Evolutionary conservation across 1,139 yeast genomes (phyloP).

Genomic region (Kodamaea alishanica): DNA sequence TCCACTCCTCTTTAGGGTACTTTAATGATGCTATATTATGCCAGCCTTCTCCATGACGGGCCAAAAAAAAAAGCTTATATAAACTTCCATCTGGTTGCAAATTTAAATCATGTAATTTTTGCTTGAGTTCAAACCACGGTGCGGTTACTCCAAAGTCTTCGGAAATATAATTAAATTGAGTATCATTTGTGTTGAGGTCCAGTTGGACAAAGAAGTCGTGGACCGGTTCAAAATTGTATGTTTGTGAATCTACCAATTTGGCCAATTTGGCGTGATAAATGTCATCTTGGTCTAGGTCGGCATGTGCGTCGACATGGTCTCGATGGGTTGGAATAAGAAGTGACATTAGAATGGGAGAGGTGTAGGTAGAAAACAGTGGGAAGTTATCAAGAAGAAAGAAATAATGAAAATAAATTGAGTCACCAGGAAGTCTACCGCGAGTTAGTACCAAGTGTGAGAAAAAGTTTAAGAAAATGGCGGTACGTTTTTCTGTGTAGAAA

Average conservation of each 20-base stretch:
- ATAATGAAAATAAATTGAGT: too few species aligned
- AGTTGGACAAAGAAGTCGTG: slow-evolving; percentile 53
- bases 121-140: slow-evolving; percentile 45
- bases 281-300: slow-evolving; percentile 30
- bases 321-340: slow-evolving; percentile 29
- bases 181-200: slow-evolving; percentile 42
- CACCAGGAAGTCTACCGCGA: too few species aligned
- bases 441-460: too few species aligned
- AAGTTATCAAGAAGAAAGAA: too few species aligned
- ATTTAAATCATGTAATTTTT: slow-evolving; percentile 36
- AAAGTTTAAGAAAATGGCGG: too few species aligned
- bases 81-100: slow-evolving; percentile 27
- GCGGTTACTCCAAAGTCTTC: slow-evolving; percentile 47
- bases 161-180: slow-evolving; percentile 42
- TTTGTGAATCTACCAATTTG: slow-evolving; percentile 8
- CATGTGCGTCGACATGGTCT: slow-evolving; percentile 37
- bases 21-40: slow-evolving; percentile 61
- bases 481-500: too few species aligned
- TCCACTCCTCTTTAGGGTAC: slow-evolving; percentile 60
- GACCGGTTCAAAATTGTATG: slow-evolving; percentile 34
- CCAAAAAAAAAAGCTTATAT: slow-evolving; percentile 58
- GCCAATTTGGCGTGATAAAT: slow-evolving; percentile 18
- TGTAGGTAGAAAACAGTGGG: neutral
- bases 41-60: slow-evolving; percentile 78
- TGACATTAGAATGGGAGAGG: slow-evolving; percentile 19